Evolutionary conservation across 805 yeast species (phyloP).

Genomic region (Schizosaccharomyces lindneri): DNA sequence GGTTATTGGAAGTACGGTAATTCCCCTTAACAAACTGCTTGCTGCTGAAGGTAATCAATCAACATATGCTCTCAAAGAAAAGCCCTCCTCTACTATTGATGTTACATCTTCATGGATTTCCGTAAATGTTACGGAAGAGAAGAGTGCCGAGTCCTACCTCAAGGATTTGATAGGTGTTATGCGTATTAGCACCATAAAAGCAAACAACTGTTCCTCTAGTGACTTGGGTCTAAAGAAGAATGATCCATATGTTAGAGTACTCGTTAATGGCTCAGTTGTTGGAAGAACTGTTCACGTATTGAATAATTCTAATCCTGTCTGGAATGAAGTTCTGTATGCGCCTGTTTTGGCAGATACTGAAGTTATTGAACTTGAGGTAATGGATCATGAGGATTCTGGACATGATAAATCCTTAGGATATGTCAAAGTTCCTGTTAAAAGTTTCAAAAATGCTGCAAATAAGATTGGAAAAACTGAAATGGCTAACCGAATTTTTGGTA

Average conservation of each 20-base stretch:
- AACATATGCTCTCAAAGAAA: not conserved
- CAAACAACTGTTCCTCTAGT: conserved; percentile 53
- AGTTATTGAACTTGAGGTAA: conserved; percentile 58
- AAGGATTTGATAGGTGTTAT: conserved; percentile 61
- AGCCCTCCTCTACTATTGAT: not conserved
- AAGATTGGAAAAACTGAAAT: conserved; percentile 29
- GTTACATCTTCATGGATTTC: not conserved
- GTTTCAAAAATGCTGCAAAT: conserved; percentile 36
- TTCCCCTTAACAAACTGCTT: not conserved
- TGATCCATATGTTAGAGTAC: conserved; percentile 71
- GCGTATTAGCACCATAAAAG: conserved; percentile 42
- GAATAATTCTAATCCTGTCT: conserved; percentile 52
- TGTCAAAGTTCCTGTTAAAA: conserved; percentile 42
- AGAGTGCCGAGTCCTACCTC: not conserved
- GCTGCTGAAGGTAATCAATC: not conserved
- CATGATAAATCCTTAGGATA: conserved; percentile 74
- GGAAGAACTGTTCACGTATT: conserved; percentile 51
- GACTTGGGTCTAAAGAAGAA: conserved; percentile 52
- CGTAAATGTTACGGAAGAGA: not conserved
- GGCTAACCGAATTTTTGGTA: conserved; percentile 28
- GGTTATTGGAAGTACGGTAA: not conserved
- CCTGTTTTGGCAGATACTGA: conserved; percentile 69
- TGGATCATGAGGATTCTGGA: conserved; percentile 67
- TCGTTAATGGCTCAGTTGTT: conserved; percentile 50
- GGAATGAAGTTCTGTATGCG: conserved; percentile 61